Evolutionary conservation across 2,329 filamentous ascomycete species (phyloP), one percentile per base, ranked within the genome.

Genomic region (Talaromyces atroroseus): DNA sequence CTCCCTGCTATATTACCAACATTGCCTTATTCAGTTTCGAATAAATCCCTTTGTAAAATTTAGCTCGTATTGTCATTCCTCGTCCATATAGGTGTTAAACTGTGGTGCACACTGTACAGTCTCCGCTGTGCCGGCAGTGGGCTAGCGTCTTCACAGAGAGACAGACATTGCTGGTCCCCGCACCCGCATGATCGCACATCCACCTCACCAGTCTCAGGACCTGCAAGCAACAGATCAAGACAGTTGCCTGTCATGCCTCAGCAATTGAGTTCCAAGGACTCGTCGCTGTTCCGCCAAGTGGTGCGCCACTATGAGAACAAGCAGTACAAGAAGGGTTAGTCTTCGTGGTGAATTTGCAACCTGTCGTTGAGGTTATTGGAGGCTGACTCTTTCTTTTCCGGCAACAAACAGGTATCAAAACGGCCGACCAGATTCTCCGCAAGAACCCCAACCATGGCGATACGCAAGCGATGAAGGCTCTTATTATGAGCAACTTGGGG

Each of bases 221-320:
- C 58, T 61, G 59, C 60, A 64, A 62, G 60, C 53, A 29, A 50
- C 49, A 59, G 44, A 26, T 8, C 38, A 68, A 65, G 66, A 52
- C 48, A 48, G 47, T 54, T 68, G 63, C 64, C 64, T 68, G 71
- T 62, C 66, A 75, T 75, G 70, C 72, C 73, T 67, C 75, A 76
- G 68, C 74, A 70, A 70, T 71, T 79, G 72, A 74, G 70, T 64
- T 85, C 90, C 69, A 97, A 97, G 78, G 94, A 99, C 82, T 85
- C 85, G 66, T 87, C 92, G 72, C 87, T 96, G 78, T 99, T 99
- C 76, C 88, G 91, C 62, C 90, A 92, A 71, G 86, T 99, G 63
- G 90, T 99, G 68, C 92, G 92, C 72, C 86, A 90, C 76, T 99
- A 97, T 80, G 94, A 99, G 76, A 88, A 92, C 71, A 99, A 99